Percentiles rank a stretch among this genome's conserved stretches.
Conservation (phyloP, 345 rosid species). For the Salix arbutifolia region DNA sequence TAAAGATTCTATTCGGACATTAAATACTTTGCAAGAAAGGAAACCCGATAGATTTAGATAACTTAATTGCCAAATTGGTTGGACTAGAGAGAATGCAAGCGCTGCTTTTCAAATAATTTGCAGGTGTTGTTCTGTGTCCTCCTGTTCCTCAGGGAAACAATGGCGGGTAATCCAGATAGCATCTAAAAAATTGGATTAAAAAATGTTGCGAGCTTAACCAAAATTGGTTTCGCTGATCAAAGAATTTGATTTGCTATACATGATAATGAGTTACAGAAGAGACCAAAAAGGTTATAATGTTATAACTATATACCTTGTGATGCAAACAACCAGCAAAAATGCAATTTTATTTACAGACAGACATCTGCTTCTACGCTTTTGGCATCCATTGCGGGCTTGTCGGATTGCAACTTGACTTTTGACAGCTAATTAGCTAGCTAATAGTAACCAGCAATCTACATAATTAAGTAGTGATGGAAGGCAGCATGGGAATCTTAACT, state of each 20-base stretch:
- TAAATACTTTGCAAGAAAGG: background rate
- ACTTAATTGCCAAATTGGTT: background rate
- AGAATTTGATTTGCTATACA: conserved; percentile 44
- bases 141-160: no score
- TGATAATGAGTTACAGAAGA: conserved; percentile 15
- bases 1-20: background rate
- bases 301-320: conserved; percentile 27
- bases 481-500: background rate
- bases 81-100: background rate
- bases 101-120: background rate
- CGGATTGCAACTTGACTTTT: conserved; percentile 7
- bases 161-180: no score
- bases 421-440: conserved; percentile 3
- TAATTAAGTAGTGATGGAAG: conserved; percentile 9
- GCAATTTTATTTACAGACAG: conserved; percentile 32
- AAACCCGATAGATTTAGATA: background rate
- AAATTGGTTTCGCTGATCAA: conserved; percentile 22
- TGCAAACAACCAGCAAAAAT: conserved; percentile 15
- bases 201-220: conserved; percentile 10
- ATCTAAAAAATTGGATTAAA: no score
- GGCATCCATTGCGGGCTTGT: conserved; percentile 15
- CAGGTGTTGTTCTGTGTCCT: no score
- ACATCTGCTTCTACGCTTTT: conserved; percentile 21
- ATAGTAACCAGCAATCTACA: background rate
- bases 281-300: conserved; percentile 19